Conservation (phyloP, 164 flowering plant species). For the Annona cherimola region DNA sequence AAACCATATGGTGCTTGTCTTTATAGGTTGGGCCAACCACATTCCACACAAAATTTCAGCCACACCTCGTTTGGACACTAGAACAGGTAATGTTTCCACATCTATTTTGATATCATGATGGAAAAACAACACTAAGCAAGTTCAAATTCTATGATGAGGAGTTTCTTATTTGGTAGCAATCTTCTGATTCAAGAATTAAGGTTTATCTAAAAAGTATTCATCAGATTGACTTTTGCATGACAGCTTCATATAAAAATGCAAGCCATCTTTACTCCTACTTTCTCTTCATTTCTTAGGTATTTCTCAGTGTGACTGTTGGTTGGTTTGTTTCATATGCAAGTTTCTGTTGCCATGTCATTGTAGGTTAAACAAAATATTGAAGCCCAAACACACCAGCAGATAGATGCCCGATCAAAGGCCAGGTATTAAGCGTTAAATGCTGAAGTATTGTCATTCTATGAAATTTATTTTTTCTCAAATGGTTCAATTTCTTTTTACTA, state of each 20-base stretch:
- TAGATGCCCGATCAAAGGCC: conserved; percentile 90
- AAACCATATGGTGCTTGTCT: background rate
- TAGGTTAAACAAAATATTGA: conserved; percentile 79
- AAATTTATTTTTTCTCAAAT: background rate
- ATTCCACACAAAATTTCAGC: conserved; percentile 73
- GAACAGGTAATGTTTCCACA: conserved; percentile 84
- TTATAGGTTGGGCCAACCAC: conserved; percentile 74
- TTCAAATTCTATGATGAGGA: too few relatives aligned
- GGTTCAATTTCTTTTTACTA: background rate
- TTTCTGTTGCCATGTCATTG: conserved; percentile 9
- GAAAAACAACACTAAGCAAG: background rate
- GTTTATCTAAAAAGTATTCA: too few relatives aligned
- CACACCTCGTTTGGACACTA: conserved; percentile 86
- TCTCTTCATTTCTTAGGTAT: too few relatives aligned
- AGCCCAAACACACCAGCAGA: conserved; percentile 59
- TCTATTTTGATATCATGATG: background rate
- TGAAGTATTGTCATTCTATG: background rate
- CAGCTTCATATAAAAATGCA: too few relatives aligned
- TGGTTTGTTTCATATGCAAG: background rate
- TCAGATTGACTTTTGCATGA: too few relatives aligned
- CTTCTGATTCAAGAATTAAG: too few relatives aligned
- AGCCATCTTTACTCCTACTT: too few relatives aligned
- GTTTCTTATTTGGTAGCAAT: too few relatives aligned
- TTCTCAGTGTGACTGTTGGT: too few relatives aligned
- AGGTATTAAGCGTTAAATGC: conserved; percentile 41